Base-by-base conservation (phyloP, 2,329 filamentous ascomycete genomes). In the Alternaria atra region DNA sequence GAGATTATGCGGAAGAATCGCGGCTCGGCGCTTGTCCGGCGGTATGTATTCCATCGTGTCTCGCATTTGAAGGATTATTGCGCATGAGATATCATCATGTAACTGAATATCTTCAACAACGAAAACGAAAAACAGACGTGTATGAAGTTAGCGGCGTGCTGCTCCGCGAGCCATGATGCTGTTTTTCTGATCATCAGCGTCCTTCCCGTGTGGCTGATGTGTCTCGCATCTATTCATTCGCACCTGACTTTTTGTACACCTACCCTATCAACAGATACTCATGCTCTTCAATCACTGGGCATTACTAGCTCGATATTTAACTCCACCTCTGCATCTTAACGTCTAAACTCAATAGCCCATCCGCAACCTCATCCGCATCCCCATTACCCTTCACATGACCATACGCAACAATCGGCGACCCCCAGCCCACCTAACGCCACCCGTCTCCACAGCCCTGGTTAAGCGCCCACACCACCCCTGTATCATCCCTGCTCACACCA, bases 401-500 rank as follows among this genome's bases (percentile, higher is more conserved):
- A 44, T 25, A 40, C 52, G 50, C 35, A 52, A 34, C 34, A 39
- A 39, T 42, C 37, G n/a, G 50, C 50, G 34, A 27, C 37, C 29
- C 46, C 37, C 40, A 57, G 50, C 35, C 32, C 20, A 39, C 55
- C 43, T 55, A 59, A 52, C 56, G 56, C 51, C 52, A 47, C 56
- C 56, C 56, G 56, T 59, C 56, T 59, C 56, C 56, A 59, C 51
- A 59, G 42, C 43, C 46, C 46, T 56, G 58, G 54, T 57, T 67
- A 68, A 63, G 64, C 66, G 62, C 64, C 64, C 55, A 44, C 46
- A 35, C 43, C 46, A 64, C 52, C 66, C 63, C 58, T 58, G 52
- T 51, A 50, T 58, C 59, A 52, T 60, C 58, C 57, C 51, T 52
- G 35, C 42, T 47, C 47, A 6, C 39, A 13, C 25, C 10, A 30